Percentiles rank a stretch among this genome's conserved stretches.
Conservation (phyloP, 441 rosid species). For the Populus hybrid region DNA sequence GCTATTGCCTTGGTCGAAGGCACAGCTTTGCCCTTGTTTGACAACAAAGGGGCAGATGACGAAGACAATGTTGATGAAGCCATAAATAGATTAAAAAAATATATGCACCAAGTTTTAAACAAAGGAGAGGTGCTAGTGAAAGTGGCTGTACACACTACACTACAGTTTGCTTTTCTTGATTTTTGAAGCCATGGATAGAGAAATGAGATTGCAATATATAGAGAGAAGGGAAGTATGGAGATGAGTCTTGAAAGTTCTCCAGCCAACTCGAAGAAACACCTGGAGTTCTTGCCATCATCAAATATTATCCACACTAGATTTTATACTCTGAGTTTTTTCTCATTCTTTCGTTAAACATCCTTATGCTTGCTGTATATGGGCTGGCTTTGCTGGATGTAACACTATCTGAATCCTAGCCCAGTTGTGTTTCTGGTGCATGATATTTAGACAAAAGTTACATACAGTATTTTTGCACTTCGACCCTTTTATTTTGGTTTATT, state of each 20-base stretch:
- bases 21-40: background rate
- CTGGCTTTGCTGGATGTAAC: background rate
- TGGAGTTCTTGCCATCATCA: background rate
- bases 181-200: background rate
- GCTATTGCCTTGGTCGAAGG: conserved; percentile 5
- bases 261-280: background rate
- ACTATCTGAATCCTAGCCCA: background rate
- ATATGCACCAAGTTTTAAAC: too few species aligned
- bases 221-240: background rate
- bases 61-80: conserved; percentile 44
- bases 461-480: background rate
- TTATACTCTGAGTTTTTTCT: background rate
- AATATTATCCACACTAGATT: background rate
- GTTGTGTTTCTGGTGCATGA: background rate
- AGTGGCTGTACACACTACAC: background rate
- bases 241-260: background rate
- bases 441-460: background rate
- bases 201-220: background rate
- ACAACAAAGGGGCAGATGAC: conserved; percentile 32
- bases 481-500: too few species aligned
- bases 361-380: too few species aligned
- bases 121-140: background rate
- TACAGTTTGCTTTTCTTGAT: background rate
- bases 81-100: conserved; percentile 15
- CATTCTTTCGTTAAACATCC: background rate